phyloP scores from a whole-genome alignment of 2,329 filamentous ascomycete genomes.

The Exophiala phaeomuriformis region DNA sequence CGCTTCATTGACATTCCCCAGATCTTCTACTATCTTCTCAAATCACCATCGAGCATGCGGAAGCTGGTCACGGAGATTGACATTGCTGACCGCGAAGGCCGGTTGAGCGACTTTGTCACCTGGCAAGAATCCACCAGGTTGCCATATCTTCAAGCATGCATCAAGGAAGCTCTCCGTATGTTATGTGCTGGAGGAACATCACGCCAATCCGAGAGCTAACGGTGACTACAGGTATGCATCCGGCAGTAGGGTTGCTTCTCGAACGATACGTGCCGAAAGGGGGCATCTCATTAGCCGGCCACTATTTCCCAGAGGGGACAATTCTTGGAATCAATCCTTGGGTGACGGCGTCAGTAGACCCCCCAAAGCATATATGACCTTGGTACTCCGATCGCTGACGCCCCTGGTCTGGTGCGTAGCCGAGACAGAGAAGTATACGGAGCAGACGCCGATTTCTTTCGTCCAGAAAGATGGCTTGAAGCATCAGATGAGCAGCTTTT shows the following conservation, averaged over 20 bases:
- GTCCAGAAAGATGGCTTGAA: conserved; percentile 64
- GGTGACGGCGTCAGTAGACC: conserved; percentile 12
- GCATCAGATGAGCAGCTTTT: conserved; percentile 38
- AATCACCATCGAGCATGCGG: conserved; percentile 29
- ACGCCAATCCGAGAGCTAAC: neutral
- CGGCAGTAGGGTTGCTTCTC: conserved; percentile 27
- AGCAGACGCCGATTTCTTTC: conserved; percentile 54
- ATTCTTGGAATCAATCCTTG: conserved; percentile 24
- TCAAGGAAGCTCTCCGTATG: conserved; percentile 23
- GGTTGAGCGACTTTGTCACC: conserved; percentile 13
- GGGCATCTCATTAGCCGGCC: conserved; percentile 14
- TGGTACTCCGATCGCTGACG: neutral
- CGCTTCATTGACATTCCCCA: neutral
- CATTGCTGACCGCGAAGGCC: conserved; percentile 7
- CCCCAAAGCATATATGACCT: neutral
- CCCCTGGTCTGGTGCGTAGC: neutral
- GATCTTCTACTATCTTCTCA: conserved; percentile 41
- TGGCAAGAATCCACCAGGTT: conserved; percentile 16
- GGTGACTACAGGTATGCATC: conserved; percentile 18
- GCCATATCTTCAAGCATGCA: conserved; percentile 19
- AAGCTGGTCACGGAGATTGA: conserved; percentile 18
- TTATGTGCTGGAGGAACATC: too few relatives aligned
- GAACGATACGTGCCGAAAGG: conserved; percentile 27
- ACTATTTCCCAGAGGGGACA: conserved; percentile 19
- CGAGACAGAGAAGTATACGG: conserved; percentile 34